These are phyloP conservation scores for Penicillium sp. DNA, from an alignment of 2,329 filamentous ascomycete genomes.

Conservation along the genomic window DNA sequence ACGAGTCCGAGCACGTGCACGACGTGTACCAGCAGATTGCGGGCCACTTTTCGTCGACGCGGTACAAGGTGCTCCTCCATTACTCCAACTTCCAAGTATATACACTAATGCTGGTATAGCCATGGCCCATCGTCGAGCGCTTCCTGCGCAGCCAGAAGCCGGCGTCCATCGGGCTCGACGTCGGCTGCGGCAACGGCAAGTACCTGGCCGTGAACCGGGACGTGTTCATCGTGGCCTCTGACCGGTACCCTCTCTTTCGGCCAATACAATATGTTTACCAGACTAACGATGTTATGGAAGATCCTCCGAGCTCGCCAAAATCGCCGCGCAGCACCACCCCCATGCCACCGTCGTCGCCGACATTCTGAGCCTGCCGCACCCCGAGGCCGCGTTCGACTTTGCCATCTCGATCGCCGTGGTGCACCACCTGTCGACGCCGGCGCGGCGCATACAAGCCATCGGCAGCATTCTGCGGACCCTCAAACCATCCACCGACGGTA, in stretches of 20 bases:
- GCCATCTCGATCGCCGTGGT: slow-evolving; percentile 91
- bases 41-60: slow-evolving; percentile 46
- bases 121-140: slow-evolving; percentile 84
- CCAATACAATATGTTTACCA: neutral
- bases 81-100: too few relatives aligned
- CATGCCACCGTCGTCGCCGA: slow-evolving; percentile 76
- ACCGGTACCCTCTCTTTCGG: slow-evolving; percentile 56
- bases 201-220: slow-evolving; percentile 76
- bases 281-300: slow-evolving; percentile 32
- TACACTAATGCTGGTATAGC: slow-evolving; percentile 43
- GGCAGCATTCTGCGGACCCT: slow-evolving; percentile 66
- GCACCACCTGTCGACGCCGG: slow-evolving; percentile 81
- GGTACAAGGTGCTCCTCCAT: slow-evolving; percentile 66
- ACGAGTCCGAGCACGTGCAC: slow-evolving; percentile 87
- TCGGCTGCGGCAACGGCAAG: slow-evolving; percentile 97
- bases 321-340: slow-evolving; percentile 55
- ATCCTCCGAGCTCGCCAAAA: slow-evolving; percentile 55
- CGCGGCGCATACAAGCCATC: slow-evolving; percentile 69
- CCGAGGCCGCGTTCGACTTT: slow-evolving; percentile 66
- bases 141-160: slow-evolving; percentile 65
- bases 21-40: slow-evolving; percentile 68
- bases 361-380: slow-evolving; percentile 77
- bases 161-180: slow-evolving; percentile 78
- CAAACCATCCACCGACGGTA: slow-evolving; percentile 22
- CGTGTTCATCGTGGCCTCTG: slow-evolving; percentile 78